phyloP scores from a whole-genome alignment of 768 basidiomycete genomes.

The Boletus huronensis region DNA sequence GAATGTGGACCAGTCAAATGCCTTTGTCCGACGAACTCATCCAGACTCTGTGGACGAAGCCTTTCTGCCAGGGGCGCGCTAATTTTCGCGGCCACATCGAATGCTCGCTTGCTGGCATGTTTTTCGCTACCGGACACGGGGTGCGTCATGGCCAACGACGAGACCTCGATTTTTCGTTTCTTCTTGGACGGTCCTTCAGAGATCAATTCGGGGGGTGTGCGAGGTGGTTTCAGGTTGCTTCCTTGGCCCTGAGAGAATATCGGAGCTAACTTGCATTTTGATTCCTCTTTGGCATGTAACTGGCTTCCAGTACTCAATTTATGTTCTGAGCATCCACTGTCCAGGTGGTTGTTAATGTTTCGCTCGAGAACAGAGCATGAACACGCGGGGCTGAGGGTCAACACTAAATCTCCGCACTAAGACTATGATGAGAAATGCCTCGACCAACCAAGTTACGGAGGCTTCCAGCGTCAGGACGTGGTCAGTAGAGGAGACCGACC shows the following conservation, averaged over 20 bases:
- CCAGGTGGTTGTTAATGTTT: constrained; percentile 51
- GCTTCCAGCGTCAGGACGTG: neutral
- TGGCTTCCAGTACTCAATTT: neutral
- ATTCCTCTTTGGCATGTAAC: constrained; percentile 10
- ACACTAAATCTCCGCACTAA: neutral
- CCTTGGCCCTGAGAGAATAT: constrained; percentile 36
- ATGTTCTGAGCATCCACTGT: constrained; percentile 40
- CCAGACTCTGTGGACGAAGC: constrained; percentile 59
- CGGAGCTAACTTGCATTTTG: constrained; percentile 36
- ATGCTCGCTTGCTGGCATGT: constrained; percentile 20
- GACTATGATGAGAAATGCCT: neutral
- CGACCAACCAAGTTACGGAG: constrained; percentile 26
- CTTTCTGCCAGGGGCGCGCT: constrained; percentile 67
- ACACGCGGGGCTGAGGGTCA: constrained; percentile 46
- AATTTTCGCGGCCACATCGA: constrained; percentile 20
- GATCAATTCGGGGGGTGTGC: constrained; percentile 10
- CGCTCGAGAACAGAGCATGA: constrained; percentile 37
- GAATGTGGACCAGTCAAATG: constrained; percentile 59
- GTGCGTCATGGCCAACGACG: constrained; percentile 5
- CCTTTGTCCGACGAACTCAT: constrained; percentile 70
- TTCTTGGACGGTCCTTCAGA: constrained; percentile 21
- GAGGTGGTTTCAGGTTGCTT: constrained; percentile 4
- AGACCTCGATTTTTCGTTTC: constrained; percentile 28
- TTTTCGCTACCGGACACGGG: constrained; percentile 15
- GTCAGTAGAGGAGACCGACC: neutral